phyloP scores from a whole-genome alignment of 1,284 basidiomycete species.

The Leccinum subfulvum region DNA sequence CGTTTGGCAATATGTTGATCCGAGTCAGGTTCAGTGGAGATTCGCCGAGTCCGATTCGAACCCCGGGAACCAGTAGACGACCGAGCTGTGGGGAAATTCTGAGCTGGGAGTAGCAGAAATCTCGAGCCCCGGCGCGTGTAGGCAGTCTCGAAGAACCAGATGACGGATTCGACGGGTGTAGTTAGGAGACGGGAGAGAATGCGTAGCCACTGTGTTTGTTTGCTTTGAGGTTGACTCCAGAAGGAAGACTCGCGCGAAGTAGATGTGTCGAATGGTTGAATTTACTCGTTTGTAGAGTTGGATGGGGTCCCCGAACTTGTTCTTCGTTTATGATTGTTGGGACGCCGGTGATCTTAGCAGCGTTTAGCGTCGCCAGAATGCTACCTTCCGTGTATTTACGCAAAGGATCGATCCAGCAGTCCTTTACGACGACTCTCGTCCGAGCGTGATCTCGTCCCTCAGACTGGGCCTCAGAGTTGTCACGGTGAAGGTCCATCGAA shows the following conservation, averaged over 20 bases:
- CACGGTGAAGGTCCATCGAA: background rate
- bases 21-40: too few relatives aligned
- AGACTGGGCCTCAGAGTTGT: background rate
- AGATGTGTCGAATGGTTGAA: background rate
- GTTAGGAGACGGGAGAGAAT: background rate
- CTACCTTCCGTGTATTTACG: background rate
- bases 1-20: too few relatives aligned
- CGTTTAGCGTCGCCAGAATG: background rate
- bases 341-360: background rate
- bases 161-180: background rate
- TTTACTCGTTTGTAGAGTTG: background rate
- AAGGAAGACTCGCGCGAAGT: background rate
- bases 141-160: too few relatives aligned
- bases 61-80: background rate
- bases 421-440: background rate
- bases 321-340: background rate
- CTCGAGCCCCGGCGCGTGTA: background rate
- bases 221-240: background rate
- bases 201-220: background rate
- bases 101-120: too few relatives aligned
- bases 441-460: background rate
- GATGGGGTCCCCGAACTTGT: background rate
- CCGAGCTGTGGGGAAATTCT: background rate
- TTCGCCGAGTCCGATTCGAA: too few relatives aligned
- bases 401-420: background rate